phyloP scores from a whole-genome alignment of 2,329 filamentous ascomycete genomes.

The Aspergillus amoenus region DNA sequence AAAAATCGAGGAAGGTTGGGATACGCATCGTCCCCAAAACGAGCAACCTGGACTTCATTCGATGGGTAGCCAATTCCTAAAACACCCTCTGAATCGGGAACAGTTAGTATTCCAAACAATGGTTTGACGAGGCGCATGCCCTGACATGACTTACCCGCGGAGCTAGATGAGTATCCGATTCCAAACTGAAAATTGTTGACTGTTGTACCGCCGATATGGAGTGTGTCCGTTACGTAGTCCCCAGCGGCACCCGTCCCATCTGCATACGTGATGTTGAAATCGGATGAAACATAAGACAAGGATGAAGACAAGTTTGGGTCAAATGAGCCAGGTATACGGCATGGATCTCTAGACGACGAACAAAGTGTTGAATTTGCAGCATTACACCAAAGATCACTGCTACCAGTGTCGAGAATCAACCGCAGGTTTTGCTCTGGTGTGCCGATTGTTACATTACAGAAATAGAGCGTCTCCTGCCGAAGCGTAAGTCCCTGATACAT shows the following conservation, averaged over 20 bases:
- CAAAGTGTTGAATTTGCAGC: conserved; percentile 52
- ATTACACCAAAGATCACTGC: conserved; percentile 64
- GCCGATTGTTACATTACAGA: conserved; percentile 57
- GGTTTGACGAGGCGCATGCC: not conserved
- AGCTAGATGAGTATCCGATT: conserved; percentile 56
- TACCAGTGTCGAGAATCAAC: conserved; percentile 62
- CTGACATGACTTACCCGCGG: conserved; percentile 34
- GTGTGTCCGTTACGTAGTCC: conserved; percentile 75
- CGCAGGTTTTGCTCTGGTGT: conserved; percentile 57
- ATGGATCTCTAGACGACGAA: conserved; percentile 38
- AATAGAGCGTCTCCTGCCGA: conserved; percentile 55
- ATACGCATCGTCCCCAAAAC: conserved; percentile 55
- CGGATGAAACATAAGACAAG: conserved; percentile 68
- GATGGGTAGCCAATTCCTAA: conserved; percentile 78
- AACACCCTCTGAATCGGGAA: conserved; percentile 61
- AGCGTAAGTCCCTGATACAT: not conserved
- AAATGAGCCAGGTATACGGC: conserved; percentile 53
- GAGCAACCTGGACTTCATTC: conserved; percentile 65
- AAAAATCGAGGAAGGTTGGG: conserved; percentile 68
- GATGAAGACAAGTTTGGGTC: conserved; percentile 65
- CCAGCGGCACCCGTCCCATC: conserved; percentile 76
- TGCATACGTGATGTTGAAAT: conserved; percentile 86
- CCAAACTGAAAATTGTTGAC: conserved; percentile 59
- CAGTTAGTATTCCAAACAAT: not conserved
- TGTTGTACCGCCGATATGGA: conserved; percentile 54